Conservation (phyloP, 805 yeast genomes). For the Yamadazyma laniorum region DNA sequence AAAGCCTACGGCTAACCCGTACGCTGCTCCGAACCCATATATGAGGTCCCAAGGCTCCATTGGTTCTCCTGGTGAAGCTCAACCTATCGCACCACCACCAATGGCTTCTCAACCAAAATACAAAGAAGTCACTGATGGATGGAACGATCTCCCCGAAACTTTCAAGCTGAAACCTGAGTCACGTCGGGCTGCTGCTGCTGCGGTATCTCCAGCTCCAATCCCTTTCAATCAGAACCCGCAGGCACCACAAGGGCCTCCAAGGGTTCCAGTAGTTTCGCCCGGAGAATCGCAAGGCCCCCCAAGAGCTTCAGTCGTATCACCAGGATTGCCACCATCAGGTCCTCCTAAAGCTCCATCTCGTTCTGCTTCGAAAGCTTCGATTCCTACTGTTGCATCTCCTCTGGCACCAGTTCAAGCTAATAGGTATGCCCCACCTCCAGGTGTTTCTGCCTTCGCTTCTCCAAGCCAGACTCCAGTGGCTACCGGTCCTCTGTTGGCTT, state of each 20-base stretch:
- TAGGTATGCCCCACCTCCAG: slow-evolving; percentile 38
- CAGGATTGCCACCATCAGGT: slow-evolving; percentile 9
- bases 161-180: slow-evolving; percentile 41
- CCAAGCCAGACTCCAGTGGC: slow-evolving; percentile 5
- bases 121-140: slow-evolving; percentile 58
- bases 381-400: slow-evolving; percentile 16
- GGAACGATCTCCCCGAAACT: slow-evolving; percentile 67
- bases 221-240: slow-evolving; percentile 19
- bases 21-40: slow-evolving; percentile 30
- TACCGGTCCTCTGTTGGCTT: slow-evolving; percentile 11
- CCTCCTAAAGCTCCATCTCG: slow-evolving; percentile 25
- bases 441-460: slow-evolving; percentile 2
- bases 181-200: slow-evolving; percentile 47
- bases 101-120: slow-evolving; percentile 25
- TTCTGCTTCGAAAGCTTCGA: slow-evolving; percentile 21
- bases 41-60: slow-evolving; percentile 23
- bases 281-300: slow-evolving; percentile 22
- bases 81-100: slow-evolving; percentile 21
- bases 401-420: slow-evolving; percentile 20
- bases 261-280: slow-evolving; percentile 9
- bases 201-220: slow-evolving; percentile 19
- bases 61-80: slow-evolving; percentile 23
- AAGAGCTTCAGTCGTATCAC: slow-evolving; percentile 13
- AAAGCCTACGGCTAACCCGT: slow-evolving; percentile 14
- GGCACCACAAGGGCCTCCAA: slow-evolving; percentile 11